These are phyloP conservation scores for Acacia melanoxylon DNA, from an alignment of 306 rosid genomes.

Conservation along the genomic window DNA sequence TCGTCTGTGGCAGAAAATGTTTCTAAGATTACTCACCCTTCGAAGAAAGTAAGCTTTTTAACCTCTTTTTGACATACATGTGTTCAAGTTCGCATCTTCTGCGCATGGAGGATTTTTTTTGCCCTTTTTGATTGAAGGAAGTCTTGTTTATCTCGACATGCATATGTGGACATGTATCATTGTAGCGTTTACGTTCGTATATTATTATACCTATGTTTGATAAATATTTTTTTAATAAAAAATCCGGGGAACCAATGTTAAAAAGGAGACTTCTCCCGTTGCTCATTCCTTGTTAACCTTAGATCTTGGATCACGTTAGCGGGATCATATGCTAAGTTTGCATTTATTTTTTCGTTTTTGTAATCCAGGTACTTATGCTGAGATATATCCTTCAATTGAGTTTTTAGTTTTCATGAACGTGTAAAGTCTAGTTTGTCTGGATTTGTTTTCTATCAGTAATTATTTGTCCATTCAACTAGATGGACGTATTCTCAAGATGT, in stretches of 20 bases:
- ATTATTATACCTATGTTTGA: constrained; percentile 2
- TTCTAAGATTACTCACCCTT: constrained; percentile 66
- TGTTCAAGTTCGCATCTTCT: background rate
- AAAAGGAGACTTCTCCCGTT: background rate
- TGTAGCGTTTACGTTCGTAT: background rate
- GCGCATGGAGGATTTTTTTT: background rate
- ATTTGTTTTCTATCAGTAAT: background rate
- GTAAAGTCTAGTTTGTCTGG: background rate
- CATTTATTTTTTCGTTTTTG: background rate
- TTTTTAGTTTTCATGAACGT: background rate
- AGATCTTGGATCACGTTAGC: background rate
- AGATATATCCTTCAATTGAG: background rate
- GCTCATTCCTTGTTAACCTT: background rate
- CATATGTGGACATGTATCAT: background rate
- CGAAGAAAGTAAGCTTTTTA: constrained; percentile 70
- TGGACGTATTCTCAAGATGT: background rate
- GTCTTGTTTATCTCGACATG: constrained; percentile 18
- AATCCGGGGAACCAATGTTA: background rate
- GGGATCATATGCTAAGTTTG: constrained; percentile 1
- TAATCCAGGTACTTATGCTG: background rate
- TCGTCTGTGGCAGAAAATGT: constrained; percentile 61
- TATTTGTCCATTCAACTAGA: background rate
- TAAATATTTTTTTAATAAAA: background rate
- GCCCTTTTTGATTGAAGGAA: background rate
- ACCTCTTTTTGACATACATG: background rate